phyloP scores from a whole-genome alignment of 495 filamentous ascomycete species.

The Aspergillus indologenus region DNA sequence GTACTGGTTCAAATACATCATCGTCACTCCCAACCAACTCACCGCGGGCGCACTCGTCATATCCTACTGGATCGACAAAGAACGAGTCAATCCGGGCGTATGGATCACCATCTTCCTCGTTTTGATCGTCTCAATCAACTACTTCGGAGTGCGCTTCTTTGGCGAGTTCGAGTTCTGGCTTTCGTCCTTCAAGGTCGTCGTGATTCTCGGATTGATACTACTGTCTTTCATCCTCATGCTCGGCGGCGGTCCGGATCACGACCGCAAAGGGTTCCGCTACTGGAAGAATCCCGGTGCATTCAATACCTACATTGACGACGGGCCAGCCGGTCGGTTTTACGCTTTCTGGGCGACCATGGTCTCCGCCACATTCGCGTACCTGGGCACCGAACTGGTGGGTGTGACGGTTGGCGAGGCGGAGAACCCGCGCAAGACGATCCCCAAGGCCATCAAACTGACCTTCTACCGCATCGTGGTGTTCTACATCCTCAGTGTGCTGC shows the following conservation, averaged over 20 bases:
- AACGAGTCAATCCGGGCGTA: slow-evolving; percentile 45
- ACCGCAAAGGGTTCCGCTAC: slow-evolving; percentile 72
- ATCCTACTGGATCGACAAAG: slow-evolving; percentile 60
- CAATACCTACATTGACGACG: slow-evolving; percentile 39
- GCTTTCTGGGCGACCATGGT: slow-evolving; percentile 77
- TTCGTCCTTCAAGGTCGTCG: slow-evolving; percentile 68
- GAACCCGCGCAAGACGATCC: slow-evolving; percentile 74
- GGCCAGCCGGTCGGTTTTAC: slow-evolving; percentile 56
- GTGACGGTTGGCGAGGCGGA: slow-evolving; percentile 67
- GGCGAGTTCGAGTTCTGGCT: slow-evolving; percentile 86
- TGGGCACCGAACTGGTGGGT: slow-evolving; percentile 82
- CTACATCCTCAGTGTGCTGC: slow-evolving; percentile 58
- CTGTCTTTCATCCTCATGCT: slow-evolving; percentile 65
- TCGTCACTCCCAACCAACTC: slow-evolving; percentile 77
- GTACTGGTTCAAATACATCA: slow-evolving; percentile 66
- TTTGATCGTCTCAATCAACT: slow-evolving; percentile 52
- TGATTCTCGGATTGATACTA: slow-evolving; percentile 65
- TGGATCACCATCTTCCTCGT: slow-evolving; percentile 56
- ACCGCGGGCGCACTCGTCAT: slow-evolving; percentile 77
- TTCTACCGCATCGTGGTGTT: slow-evolving; percentile 86
- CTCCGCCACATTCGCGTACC: slow-evolving; percentile 77
- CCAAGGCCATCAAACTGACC: slow-evolving; percentile 72
- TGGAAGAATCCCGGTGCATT: slow-evolving; percentile 72
- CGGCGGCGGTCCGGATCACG: slow-evolving; percentile 70
- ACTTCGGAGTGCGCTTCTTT: slow-evolving; percentile 63